Percentiles rank a stretch among this genome's conserved stretches.
These are phyloP conservation scores for Phylloporus scabripes DNA, from an alignment of 768 basidiomycete genomes.

Conservation along the genomic window DNA sequence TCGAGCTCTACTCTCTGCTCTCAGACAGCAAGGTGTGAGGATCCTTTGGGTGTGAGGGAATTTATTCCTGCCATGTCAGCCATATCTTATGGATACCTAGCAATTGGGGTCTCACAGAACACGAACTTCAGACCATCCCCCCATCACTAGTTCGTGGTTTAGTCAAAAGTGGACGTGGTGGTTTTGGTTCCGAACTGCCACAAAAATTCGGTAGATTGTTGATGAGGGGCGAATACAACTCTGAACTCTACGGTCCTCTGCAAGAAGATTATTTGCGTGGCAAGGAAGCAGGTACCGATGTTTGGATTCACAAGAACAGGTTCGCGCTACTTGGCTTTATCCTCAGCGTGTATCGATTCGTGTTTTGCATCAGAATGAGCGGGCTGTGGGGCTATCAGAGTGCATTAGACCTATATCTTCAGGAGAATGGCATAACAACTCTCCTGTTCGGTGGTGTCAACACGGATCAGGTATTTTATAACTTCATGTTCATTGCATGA, in stretches of 20 bases:
- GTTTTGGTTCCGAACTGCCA: slow-evolving; percentile 52
- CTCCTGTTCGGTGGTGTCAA: slow-evolving; percentile 63
- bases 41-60: slow-evolving; percentile 58
- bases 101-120: slow-evolving; percentile 68
- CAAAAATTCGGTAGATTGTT: slow-evolving; percentile 48
- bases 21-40: slow-evolving; percentile 47
- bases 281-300: slow-evolving; percentile 49
- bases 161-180: slow-evolving; percentile 41
- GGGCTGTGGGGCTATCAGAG: slow-evolving; percentile 61
- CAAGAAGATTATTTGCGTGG: slow-evolving; percentile 52
- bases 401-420: slow-evolving; percentile 56
- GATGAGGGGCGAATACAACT: slow-evolving; percentile 55
- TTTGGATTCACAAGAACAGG: slow-evolving; percentile 73
- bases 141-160: slow-evolving; percentile 55
- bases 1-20: slow-evolving; percentile 40
- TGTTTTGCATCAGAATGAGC: slow-evolving; percentile 44
- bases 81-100: slow-evolving; percentile 27
- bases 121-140: slow-evolving; percentile 56
- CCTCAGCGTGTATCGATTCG: neutral
- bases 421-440: slow-evolving; percentile 57
- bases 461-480: slow-evolving; percentile 48
- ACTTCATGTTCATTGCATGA: neutral
- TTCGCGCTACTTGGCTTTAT: slow-evolving; percentile 11
- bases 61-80: neutral
- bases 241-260: slow-evolving; percentile 59